phyloP scores from a whole-genome alignment of 192 early-diverging fungal species.

The Coemansia sp. region DNA sequence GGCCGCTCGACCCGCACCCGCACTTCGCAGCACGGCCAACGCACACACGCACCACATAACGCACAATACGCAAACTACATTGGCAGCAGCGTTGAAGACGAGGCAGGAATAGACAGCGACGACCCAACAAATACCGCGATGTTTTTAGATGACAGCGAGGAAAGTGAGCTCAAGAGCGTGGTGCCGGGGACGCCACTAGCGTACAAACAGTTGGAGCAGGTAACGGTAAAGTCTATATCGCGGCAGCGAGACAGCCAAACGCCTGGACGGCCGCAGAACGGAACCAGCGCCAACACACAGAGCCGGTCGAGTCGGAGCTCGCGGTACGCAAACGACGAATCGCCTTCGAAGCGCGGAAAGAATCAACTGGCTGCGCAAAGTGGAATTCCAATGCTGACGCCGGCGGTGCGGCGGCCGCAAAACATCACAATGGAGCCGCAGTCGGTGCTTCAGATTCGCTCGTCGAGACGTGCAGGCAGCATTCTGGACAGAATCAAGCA shows the following conservation, averaged over 20 bases:
- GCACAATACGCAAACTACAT: constrained; percentile 3
- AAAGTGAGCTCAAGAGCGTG: constrained; percentile 34
- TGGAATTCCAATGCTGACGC: constrained; percentile 18
- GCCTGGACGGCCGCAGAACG: constrained; percentile 18
- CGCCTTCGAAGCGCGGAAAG: constrained; percentile 40
- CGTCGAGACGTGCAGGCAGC: constrained; percentile 22
- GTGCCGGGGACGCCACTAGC: constrained; percentile 42
- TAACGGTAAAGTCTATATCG: constrained; percentile 45
- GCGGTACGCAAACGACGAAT: constrained; percentile 20
- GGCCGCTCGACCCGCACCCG: no score
- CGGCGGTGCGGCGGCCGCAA: neutral
- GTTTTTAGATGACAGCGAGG: constrained; percentile 49
- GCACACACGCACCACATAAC: neutral
- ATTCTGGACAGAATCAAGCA: constrained; percentile 39
- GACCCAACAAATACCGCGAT: constrained; percentile 55
- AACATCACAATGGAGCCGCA: neutral
- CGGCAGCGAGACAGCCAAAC: constrained; percentile 47
- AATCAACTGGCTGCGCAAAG: neutral
- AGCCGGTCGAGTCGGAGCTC: constrained; percentile 4
- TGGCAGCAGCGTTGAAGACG: constrained; percentile 2
- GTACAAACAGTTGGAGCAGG: constrained; percentile 33
- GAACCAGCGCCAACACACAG: neutral
- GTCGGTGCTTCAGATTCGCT: constrained; percentile 28
- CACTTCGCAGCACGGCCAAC: neutral
- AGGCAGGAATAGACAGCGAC: constrained; percentile 24